A percentile compares a stretch with the other conserved stretches of the same genome.
phyloP scores from a whole-genome alignment of 1,139 yeast genomes.

The Eremothecium cymbalariae region DNA sequence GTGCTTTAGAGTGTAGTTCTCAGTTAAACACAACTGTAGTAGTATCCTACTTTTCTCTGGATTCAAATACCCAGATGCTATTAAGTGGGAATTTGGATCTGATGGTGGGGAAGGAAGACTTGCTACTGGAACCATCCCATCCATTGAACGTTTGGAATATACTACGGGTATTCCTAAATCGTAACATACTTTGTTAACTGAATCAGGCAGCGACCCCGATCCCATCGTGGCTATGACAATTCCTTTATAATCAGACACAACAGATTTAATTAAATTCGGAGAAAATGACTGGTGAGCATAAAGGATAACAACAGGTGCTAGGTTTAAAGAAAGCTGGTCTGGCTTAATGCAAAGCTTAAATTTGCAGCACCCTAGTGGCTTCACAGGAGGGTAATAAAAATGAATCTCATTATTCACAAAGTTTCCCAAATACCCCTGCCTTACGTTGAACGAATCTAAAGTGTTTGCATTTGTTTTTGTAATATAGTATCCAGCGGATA shows the following conservation, averaged over 20 bases:
- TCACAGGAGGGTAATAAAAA: slow-evolving; percentile 55
- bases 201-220: slow-evolving; percentile 55
- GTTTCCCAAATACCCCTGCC: slow-evolving; percentile 64
- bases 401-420: slow-evolving; percentile 60
- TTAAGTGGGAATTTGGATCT: slow-evolving; percentile 25
- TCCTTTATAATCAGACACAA: slow-evolving; percentile 42
- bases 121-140: slow-evolving; percentile 50
- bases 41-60: slow-evolving; percentile 60
- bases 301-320: slow-evolving; percentile 41
- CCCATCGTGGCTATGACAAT: slow-evolving; percentile 63
- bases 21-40: slow-evolving; percentile 49
- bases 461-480: slow-evolving; percentile 65
- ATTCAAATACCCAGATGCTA: slow-evolving; percentile 60
- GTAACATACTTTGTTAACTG: slow-evolving; percentile 37
- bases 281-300: slow-evolving; percentile 58
- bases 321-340: slow-evolving; percentile 16
- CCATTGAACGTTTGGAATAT: slow-evolving; percentile 60
- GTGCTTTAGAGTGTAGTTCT: slow-evolving; percentile 35
- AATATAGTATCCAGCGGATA: slow-evolving; percentile 61
- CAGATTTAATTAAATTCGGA: slow-evolving; percentile 39
- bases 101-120: slow-evolving; percentile 35
- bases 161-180: slow-evolving; percentile 44
- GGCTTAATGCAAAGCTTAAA: slow-evolving; percentile 34
- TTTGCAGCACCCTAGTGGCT: slow-evolving; percentile 45
- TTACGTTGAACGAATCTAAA: slow-evolving; percentile 59